phyloP scores from a whole-genome alignment of 306 rosid genomes.

The Vachellia collinsii region DNA sequence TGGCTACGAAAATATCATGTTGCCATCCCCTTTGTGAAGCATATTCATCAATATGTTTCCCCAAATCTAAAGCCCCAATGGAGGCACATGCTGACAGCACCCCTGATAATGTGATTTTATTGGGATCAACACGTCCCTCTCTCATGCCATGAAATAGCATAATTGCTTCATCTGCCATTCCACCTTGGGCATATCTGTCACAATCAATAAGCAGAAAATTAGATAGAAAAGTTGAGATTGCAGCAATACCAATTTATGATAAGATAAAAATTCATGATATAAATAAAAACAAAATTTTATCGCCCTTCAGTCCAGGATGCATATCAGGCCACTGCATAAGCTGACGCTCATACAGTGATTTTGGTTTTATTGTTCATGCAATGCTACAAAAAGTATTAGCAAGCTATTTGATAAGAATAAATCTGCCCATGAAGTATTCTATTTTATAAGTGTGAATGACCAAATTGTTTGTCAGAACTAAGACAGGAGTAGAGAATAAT shows the following conservation, averaged over 20 bases:
- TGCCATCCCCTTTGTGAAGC: constrained; percentile 68
- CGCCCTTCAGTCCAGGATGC: constrained; percentile 3
- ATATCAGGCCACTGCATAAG: neutral
- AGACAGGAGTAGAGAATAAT: neutral
- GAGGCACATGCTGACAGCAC: constrained; percentile 80
- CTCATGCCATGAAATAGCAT: constrained; percentile 67
- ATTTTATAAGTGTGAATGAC: neutral
- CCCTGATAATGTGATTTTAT: constrained; percentile 75
- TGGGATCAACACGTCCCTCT: constrained; percentile 54
- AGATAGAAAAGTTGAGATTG: constrained; percentile 22
- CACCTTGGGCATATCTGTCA: constrained; percentile 92
- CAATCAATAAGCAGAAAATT: constrained; percentile 18
- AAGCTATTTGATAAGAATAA: neutral
- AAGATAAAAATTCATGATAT: neutral
- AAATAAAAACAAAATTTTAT: constrained; percentile 7
- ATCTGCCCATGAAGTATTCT: neutral
- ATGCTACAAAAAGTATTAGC: neutral
- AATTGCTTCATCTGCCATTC: constrained; percentile 83
- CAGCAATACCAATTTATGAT: constrained; percentile 18
- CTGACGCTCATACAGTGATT: neutral
- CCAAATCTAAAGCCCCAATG: constrained; percentile 79
- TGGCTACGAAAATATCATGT: constrained; percentile 68
- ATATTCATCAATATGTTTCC: constrained; percentile 68
- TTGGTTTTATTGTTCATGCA: neutral
- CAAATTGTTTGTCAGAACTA: neutral